These are phyloP conservation scores for Posidonia australis DNA, from an alignment of 106 monocot genomes.

Conservation along the genomic window DNA sequence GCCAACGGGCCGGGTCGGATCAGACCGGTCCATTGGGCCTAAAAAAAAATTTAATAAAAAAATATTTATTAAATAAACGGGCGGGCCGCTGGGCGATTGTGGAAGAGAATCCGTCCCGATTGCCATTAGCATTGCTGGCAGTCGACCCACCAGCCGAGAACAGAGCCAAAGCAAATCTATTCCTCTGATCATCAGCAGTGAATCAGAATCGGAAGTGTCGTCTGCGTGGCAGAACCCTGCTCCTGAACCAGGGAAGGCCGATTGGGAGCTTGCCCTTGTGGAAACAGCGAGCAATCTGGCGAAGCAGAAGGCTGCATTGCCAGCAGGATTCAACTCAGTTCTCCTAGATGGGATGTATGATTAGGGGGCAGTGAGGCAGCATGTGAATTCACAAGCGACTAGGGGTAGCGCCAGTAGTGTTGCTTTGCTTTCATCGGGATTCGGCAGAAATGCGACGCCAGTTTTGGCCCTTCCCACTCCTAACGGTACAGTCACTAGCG, in stretches of 20 bases:
- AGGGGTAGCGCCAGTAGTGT: conserved; percentile 86
- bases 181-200: too few species aligned
- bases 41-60: too few species aligned
- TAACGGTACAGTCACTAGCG: conserved; percentile 44
- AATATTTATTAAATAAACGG: too few species aligned
- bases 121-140: too few species aligned
- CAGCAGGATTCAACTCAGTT: conserved; percentile 39
- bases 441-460: conserved; percentile 1
- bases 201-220: conserved; percentile 26
- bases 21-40: too few species aligned
- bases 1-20: too few species aligned
- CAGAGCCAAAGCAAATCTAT: too few species aligned
- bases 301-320: conserved; percentile 50
- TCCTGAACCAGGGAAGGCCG: conserved; percentile 39
- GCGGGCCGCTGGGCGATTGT: too few species aligned
- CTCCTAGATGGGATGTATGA: conserved; percentile 87
- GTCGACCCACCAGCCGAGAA: too few species aligned
- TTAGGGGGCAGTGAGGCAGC: conserved; percentile 55
- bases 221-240: conserved; percentile 82
- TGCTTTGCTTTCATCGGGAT: conserved; percentile 17
- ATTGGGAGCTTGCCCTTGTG: conserved; percentile 75
- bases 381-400: conserved; percentile 27
- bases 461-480: conserved; percentile 77
- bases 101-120: too few species aligned
- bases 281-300: conserved; percentile 68